phyloP scores from a whole-genome alignment of 2,329 filamentous ascomycete genomes.

The Ceratocystis variospora region DNA sequence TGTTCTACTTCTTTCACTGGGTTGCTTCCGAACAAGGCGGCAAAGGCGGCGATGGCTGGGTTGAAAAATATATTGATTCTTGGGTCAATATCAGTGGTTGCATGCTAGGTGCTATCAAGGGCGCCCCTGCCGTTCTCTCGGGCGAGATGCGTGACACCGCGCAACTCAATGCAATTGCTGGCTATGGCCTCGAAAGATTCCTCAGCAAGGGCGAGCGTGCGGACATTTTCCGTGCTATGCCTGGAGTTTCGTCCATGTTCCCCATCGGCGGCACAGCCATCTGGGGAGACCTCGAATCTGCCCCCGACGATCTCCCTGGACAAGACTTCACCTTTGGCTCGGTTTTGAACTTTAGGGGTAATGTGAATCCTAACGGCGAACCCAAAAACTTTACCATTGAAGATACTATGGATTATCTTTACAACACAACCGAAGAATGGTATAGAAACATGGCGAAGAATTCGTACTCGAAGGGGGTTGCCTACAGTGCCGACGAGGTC shows the following conservation, averaged over 20 bases:
- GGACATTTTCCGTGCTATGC: constrained; percentile 93
- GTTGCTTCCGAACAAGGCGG: constrained; percentile 69
- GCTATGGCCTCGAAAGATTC: constrained; percentile 94
- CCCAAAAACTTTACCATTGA: constrained; percentile 68
- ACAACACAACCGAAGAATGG: constrained; percentile 71
- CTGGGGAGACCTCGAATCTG: constrained; percentile 83
- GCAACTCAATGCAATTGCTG: constrained; percentile 88
- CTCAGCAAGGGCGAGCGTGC: constrained; percentile 78
- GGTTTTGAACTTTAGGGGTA: constrained; percentile 67
- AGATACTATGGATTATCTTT: constrained; percentile 63
- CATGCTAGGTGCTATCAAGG: constrained; percentile 92
- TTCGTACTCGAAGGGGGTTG: constrained; percentile 80
- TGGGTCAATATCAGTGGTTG: constrained; percentile 99
- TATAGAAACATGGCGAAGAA: constrained; percentile 58
- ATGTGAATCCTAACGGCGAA: constrained; percentile 48
- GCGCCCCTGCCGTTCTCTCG: constrained; percentile 74
- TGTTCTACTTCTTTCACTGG: constrained; percentile 71
- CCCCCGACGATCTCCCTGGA: constrained; percentile 68
- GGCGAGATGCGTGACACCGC: constrained; percentile 98
- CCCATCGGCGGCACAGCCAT: constrained; percentile 85
- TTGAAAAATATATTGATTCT: constrained; percentile 74
- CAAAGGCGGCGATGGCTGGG: constrained; percentile 72
- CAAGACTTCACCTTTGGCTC: constrained; percentile 65
- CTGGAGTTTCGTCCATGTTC: constrained; percentile 90
- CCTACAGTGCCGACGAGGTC: constrained; percentile 64